A percentile compares a stretch with the other conserved stretches of the same genome.
phyloP scores from a whole-genome alignment of 1,139 yeast species.

The Wickerhamomyces sp. region DNA sequence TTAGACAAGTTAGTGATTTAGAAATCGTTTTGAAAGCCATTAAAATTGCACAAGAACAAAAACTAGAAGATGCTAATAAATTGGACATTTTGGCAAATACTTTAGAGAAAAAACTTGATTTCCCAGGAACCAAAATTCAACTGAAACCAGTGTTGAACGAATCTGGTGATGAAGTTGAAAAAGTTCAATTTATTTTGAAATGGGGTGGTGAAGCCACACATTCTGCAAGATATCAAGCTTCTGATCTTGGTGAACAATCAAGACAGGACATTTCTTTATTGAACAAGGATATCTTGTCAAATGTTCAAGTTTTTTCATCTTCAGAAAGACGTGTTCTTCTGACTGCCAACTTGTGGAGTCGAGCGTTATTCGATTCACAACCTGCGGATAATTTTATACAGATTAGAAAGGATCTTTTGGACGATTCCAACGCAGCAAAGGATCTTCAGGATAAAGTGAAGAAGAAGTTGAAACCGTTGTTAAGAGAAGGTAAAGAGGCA shows the following conservation, averaged over 20 bases:
- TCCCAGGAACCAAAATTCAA: constrained; percentile 97
- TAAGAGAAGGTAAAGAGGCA: constrained; percentile 94
- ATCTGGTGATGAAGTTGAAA: constrained; percentile 78
- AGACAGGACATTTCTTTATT: constrained; percentile 86
- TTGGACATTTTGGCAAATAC: constrained; percentile 74
- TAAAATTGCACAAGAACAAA: constrained; percentile 69
- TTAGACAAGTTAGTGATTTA: constrained; percentile 82
- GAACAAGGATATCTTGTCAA: constrained; percentile 77
- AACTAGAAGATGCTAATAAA: constrained; percentile 76
- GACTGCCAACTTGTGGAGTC: constrained; percentile 84
- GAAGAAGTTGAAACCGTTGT: constrained; percentile 88
- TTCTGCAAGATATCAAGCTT: constrained; percentile 91
- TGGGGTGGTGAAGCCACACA: constrained; percentile 99
- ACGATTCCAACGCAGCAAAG: constrained; percentile 97
- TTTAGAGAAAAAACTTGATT: constrained; percentile 77
- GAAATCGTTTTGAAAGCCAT: constrained; percentile 84
- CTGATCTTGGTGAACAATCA: constrained; percentile 92
- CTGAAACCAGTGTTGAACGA: constrained; percentile 77
- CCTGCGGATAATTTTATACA: constrained; percentile 71
- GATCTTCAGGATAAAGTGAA: constrained; percentile 97
- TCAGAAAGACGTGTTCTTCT: constrained; percentile 94
- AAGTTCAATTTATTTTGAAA: constrained; percentile 90
- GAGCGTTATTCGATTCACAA: constrained; percentile 69
- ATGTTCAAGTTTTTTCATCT: constrained; percentile 83
- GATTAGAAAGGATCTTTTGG: constrained; percentile 85